Conservation (phyloP, 2,329 filamentous ascomycete genomes). For the Colletotrichum siamense region DNA sequence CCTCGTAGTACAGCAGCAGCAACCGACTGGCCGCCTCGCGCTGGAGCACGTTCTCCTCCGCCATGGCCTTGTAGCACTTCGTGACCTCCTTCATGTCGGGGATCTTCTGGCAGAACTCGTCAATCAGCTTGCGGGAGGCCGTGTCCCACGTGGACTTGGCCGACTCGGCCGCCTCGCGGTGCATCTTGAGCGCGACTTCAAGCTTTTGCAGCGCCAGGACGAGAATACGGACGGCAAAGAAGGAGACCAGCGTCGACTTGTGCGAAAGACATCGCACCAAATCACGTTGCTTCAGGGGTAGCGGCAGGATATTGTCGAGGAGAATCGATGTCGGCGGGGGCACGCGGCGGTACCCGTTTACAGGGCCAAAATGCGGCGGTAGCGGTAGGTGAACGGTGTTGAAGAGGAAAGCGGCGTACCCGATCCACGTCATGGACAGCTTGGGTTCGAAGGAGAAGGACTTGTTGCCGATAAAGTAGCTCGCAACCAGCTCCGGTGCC, state of each 20-base stretch:
- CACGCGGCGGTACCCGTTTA: slow-evolving; percentile 63
- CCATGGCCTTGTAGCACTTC: slow-evolving; percentile 72
- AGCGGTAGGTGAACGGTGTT: slow-evolving; percentile 78
- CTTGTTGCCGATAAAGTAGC: slow-evolving; percentile 83
- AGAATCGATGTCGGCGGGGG: slow-evolving; percentile 82
- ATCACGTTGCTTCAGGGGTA: slow-evolving; percentile 80
- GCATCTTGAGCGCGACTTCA: slow-evolving; percentile 64
- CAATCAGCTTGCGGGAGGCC: slow-evolving; percentile 69
- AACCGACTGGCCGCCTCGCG: slow-evolving; percentile 81
- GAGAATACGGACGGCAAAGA: slow-evolving; percentile 84
- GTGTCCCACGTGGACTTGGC: slow-evolving; percentile 67
- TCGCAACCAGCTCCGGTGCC: slow-evolving; percentile 84
- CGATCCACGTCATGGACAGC: slow-evolving; percentile 91
- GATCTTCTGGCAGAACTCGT: slow-evolving; percentile 78
- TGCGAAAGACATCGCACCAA: slow-evolving; percentile 80
- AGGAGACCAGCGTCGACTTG: slow-evolving; percentile 78
- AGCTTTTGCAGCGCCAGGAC: slow-evolving; percentile 83
- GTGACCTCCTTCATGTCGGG: slow-evolving; percentile 85
- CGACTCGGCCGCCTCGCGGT: slow-evolving; percentile 50
- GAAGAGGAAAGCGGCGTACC: slow-evolving; percentile 89
- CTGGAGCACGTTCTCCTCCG: slow-evolving; percentile 74
- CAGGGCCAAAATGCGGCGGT: slow-evolving; percentile 74
- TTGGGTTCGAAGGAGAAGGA: slow-evolving; percentile 91
- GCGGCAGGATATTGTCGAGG: slow-evolving; percentile 86
- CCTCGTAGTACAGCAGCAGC: slow-evolving; percentile 83